These are phyloP conservation scores for Imleria badia DNA, from an alignment of 768 basidiomycete species.

Conservation along the genomic window DNA sequence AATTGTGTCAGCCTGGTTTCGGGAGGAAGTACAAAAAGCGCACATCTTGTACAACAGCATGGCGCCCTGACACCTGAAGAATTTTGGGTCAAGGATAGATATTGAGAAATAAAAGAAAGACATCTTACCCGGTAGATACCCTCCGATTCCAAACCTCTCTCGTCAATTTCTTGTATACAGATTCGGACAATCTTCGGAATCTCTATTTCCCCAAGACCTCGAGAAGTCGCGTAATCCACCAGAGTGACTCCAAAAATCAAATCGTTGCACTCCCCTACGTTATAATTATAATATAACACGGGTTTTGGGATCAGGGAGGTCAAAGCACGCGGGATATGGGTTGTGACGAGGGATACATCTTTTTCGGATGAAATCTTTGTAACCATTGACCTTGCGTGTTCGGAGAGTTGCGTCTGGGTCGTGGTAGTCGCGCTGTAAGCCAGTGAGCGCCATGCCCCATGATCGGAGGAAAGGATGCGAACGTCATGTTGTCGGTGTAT, in stretches of 20 bases:
- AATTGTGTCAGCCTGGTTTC: conserved; percentile 3
- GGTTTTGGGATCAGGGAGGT: conserved; percentile 67
- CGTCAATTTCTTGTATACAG: conserved; percentile 82
- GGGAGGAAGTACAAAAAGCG: conserved; percentile 15
- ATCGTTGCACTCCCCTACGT: conserved; percentile 84
- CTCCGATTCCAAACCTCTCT: conserved; percentile 72
- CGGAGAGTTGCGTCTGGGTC: conserved; percentile 73
- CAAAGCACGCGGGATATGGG: conserved; percentile 60
- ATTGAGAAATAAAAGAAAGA: not conserved
- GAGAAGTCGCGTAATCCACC: conserved; percentile 84
- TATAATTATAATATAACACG: conserved; percentile 71
- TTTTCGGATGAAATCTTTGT: conserved; percentile 67
- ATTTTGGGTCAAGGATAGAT: conserved; percentile 1
- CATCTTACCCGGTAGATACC: conserved; percentile 73
- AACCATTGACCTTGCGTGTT: conserved; percentile 60
- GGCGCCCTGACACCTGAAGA: conserved; percentile 74
- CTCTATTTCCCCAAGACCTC: conserved; percentile 68
- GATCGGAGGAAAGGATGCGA: conserved; percentile 3
- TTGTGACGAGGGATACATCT: conserved; percentile 60
- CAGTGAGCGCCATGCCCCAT: not conserved
- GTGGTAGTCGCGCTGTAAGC: conserved; percentile 66
- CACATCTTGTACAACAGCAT: conserved; percentile 82
- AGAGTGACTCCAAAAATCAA: conserved; percentile 87
- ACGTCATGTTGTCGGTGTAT: conserved; percentile 81
- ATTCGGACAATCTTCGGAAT: conserved; percentile 79